A percentile compares a stretch with the other conserved stretches of the same genome.
phyloP scores from a whole-genome alignment of 2,329 filamentous ascomycete species.

The Alternaria rosae region DNA sequence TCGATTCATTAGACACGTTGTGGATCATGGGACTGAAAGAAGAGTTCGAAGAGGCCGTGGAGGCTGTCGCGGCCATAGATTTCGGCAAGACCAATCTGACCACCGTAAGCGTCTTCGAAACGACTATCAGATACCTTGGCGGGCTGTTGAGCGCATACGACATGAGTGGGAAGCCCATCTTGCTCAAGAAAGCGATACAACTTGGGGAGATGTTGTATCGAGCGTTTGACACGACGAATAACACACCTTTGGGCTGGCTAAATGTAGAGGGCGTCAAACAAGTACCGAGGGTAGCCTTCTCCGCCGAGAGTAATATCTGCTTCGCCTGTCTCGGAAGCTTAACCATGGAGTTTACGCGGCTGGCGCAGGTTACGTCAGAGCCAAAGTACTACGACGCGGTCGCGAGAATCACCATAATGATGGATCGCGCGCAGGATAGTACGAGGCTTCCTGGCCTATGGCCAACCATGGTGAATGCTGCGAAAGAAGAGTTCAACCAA shows the following conservation, averaged over 20 bases:
- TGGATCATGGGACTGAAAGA: constrained; percentile 59
- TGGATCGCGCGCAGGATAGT: constrained; percentile 41
- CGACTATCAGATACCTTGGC: constrained; percentile 55
- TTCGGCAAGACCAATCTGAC: constrained; percentile 50
- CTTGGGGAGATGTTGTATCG: constrained; percentile 55
- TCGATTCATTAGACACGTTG: constrained; percentile 56
- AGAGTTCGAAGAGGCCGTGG: constrained; percentile 57
- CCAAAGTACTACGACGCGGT: constrained; percentile 50
- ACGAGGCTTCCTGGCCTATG: constrained; percentile 48
- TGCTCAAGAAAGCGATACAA: constrained; percentile 49
- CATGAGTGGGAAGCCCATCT: constrained; percentile 42
- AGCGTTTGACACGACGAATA: constrained; percentile 56
- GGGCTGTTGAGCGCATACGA: constrained; percentile 50
- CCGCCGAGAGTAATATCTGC: constrained; percentile 51
- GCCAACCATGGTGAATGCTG: constrained; percentile 51
- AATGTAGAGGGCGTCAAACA: constrained; percentile 47
- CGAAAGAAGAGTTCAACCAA: constrained; percentile 35
- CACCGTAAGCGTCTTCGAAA: constrained; percentile 61
- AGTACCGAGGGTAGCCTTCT: constrained; percentile 32
- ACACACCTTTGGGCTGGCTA: constrained; percentile 56
- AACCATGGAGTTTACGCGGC: constrained; percentile 51
- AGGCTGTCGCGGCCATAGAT: constrained; percentile 55
- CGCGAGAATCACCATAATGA: constrained; percentile 40
- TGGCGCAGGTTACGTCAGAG: constrained; percentile 46
- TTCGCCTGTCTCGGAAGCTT: constrained; percentile 58